Evolutionary conservation across 345 rosid species (phyloP), one percentile per base, ranked within the genome.

Genomic region (Turnera subulata): DNA sequence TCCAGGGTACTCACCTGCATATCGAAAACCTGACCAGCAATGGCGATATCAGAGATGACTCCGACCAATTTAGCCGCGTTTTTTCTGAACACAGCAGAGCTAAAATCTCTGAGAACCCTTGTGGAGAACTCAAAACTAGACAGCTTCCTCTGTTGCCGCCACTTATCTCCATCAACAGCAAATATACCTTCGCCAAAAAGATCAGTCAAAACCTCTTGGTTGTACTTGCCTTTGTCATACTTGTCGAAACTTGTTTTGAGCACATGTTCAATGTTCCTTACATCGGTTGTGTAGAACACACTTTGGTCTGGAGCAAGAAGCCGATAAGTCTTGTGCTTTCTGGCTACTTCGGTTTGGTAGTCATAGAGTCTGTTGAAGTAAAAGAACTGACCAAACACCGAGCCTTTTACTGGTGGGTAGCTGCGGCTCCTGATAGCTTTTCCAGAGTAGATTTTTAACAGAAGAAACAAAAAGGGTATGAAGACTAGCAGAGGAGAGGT

Each of bases 121-220:
- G 91, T 71, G 0, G 88, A 85, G 53, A 91, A 91, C 78, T 91
- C 89, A 22, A 66, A 75, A 67, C 89, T 88, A 0, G 91, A 80
- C 0, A 82, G 76, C 81, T 85, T 91, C 62, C 97, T 78, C 69
- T 91, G 97, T 21, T 84, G 86, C 70, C 61, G 69, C 97, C 96
- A 91, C 64, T 78, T 85, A 1, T 82, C 89, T 18, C 96, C 94
- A 61, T 91, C 86, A 42, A 72, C 94, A 16, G 64, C 69, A 17
- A 85, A 85, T 1, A 91, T 85, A 14, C 97, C 97, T 25, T 80
- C 71, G 15, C 96, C 91, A 9, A 85, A 58, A 54, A 88, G 69
- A 54, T 84, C 89, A 0, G 21, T 50, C 1, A 70, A 9, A 4
- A 80, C 62, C n/a, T 67, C 71, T 2, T 59, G 58, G 42, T 59